Evolutionary conservation across 1,284 basidiomycete species (phyloP).

Genomic region (Crucibulum cyathiforme): DNA sequence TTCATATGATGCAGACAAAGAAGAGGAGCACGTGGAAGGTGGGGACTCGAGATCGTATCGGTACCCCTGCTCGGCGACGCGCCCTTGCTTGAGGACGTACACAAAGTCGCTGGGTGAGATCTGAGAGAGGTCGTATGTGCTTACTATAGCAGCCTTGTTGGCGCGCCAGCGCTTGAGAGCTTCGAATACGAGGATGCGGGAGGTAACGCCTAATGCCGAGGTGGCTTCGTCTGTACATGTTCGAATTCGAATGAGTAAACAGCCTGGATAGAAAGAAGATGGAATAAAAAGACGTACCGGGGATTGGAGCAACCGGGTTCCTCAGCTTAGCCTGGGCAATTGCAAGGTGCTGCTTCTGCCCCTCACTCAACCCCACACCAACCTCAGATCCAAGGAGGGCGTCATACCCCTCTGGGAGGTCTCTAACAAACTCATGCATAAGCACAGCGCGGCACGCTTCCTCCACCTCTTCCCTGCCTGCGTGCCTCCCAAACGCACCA

Average conservation of each 20-base stretch:
- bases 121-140: slow-evolving; percentile 94
- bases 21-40: too few species aligned
- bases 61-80: slow-evolving; percentile 90
- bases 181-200: slow-evolving; percentile 73
- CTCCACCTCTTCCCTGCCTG: slow-evolving; percentile 75
- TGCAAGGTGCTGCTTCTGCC: slow-evolving; percentile 88
- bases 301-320: slow-evolving; percentile 89
- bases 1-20: too few species aligned
- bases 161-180: slow-evolving; percentile 85
- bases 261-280: neutral
- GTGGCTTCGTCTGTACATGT: slow-evolving; percentile 86
- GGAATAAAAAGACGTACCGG: slow-evolving; percentile 64
- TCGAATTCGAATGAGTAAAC: too few species aligned
- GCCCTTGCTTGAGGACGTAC: slow-evolving; percentile 87
- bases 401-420: slow-evolving; percentile 72
- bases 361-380: too few species aligned
- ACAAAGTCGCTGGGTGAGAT: slow-evolving; percentile 84
- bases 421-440: slow-evolving; percentile 86
- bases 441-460: slow-evolving; percentile 86
- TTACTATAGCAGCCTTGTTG: slow-evolving; percentile 92
- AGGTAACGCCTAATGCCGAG: slow-evolving; percentile 88
- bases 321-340: slow-evolving; percentile 89
- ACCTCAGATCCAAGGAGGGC: too few species aligned
- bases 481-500: slow-evolving; percentile 54
- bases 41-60: slow-evolving; percentile 61